These are phyloP conservation scores for Geranium rotundifolium DNA, from an alignment of 345 rosid species.

Conservation along the genomic window DNA sequence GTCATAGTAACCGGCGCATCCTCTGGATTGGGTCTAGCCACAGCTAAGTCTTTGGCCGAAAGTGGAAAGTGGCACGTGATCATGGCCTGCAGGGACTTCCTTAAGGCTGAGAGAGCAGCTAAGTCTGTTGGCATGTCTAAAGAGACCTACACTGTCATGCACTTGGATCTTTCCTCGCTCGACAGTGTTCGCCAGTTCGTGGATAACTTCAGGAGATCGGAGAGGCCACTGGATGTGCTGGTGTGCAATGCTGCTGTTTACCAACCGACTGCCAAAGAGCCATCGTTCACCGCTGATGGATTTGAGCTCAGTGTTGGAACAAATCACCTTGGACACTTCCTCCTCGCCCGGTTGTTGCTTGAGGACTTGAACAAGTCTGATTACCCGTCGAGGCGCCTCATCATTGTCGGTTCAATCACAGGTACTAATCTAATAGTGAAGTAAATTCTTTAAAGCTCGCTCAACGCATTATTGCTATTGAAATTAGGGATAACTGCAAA, in stretches of 20 bases:
- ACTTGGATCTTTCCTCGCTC: constrained; percentile 84
- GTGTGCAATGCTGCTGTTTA: constrained; percentile 96
- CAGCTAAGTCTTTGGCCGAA: constrained; percentile 80
- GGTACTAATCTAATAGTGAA: constrained; percentile 24
- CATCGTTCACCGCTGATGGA: constrained; percentile 89
- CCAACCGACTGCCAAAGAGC: constrained; percentile 81
- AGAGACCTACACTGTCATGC: constrained; percentile 80
- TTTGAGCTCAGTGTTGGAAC: constrained; percentile 95
- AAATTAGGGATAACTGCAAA: not conserved
- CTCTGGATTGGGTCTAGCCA: constrained; percentile 73
- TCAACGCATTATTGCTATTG: not conserved
- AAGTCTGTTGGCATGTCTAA: constrained; percentile 69
- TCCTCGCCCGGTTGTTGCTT: constrained; percentile 68
- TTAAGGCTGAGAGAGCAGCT: constrained; percentile 83
- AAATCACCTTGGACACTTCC: constrained; percentile 90
- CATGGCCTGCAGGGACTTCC: constrained; percentile 95
- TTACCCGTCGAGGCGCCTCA: constrained; percentile 77
- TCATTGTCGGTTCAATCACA: constrained; percentile 93
- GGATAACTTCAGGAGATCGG: constrained; percentile 51
- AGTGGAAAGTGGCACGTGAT: constrained; percentile 79
- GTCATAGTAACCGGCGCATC: constrained; percentile 79
- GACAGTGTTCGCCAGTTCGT: constrained; percentile 89
- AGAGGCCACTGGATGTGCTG: constrained; percentile 63
- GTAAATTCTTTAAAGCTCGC: not conserved
- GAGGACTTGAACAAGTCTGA: constrained; percentile 74